A percentile compares a stretch with the other conserved stretches of the same genome.
Conservation (phyloP, 1,284 basidiomycete species). For the Trichosporon faecale region DNA sequence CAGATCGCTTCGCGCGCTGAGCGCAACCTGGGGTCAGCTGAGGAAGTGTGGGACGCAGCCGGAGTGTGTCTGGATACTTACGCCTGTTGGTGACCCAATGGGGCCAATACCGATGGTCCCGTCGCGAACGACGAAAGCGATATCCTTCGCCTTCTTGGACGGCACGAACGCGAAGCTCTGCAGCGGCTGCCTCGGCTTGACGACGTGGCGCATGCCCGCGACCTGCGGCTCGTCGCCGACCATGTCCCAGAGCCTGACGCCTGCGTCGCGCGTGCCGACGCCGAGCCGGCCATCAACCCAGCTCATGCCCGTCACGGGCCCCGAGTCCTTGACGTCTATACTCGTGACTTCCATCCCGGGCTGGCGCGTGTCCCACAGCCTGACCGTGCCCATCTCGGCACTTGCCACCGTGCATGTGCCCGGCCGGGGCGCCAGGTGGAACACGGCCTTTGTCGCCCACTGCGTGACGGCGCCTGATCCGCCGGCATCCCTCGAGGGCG, state of each 20-base stretch:
- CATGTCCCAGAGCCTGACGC: slow-evolving; percentile 46
- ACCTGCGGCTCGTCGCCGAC: slow-evolving; percentile 35
- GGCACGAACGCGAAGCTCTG: slow-evolving; percentile 44
- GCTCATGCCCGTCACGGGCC: slow-evolving; percentile 30
- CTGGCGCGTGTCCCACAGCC: slow-evolving; percentile 47
- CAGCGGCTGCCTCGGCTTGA: slow-evolving; percentile 39
- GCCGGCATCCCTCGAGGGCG: slow-evolving; percentile 22
- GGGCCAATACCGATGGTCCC: slow-evolving; percentile 44
- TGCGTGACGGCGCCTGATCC: slow-evolving; percentile 22
- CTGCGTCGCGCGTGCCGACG: slow-evolving; percentile 45
- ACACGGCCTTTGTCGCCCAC: slow-evolving; percentile 43
- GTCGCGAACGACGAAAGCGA: slow-evolving; percentile 47
- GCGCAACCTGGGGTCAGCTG: slow-evolving; percentile 26
- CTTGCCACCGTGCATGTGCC: slow-evolving; percentile 25
- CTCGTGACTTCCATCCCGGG: slow-evolving; percentile 35
- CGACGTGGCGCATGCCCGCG: slow-evolving; percentile 40
- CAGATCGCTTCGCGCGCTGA: slow-evolving; percentile 33
- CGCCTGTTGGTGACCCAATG: slow-evolving; percentile 30
- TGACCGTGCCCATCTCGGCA: slow-evolving; percentile 31
- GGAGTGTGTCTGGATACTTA: slow-evolving; percentile 19
- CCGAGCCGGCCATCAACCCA: slow-evolving; percentile 41
- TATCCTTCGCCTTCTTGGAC: slow-evolving; percentile 25
- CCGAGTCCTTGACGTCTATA: slow-evolving; percentile 33
- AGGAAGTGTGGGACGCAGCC: not conserved
- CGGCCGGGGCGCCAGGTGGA: slow-evolving; percentile 32